Evolutionary conservation across 164 flowering plant genomes (phyloP).

Genomic region (Tetracentron sinense): DNA sequence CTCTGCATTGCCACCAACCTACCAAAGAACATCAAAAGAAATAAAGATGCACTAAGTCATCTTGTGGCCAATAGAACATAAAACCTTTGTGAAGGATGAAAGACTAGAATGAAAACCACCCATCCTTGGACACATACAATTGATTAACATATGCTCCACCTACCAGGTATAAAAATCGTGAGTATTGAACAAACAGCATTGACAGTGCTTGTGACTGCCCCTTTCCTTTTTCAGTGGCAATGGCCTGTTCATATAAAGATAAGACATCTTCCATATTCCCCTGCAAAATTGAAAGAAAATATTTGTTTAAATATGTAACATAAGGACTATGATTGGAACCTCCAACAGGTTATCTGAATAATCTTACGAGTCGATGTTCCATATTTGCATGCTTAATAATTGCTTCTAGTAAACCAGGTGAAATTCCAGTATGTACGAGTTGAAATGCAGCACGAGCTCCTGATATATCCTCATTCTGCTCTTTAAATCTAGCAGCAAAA

Average conservation of each 20-base stretch:
- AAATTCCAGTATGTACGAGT: conserved; percentile 76
- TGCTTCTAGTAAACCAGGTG: conserved; percentile 96
- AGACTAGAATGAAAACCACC: too few species aligned
- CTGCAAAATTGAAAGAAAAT: conserved; percentile 34
- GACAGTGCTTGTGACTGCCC: conserved; percentile 81
- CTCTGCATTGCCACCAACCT: conserved; percentile 79
- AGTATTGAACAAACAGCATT: conserved; percentile 78
- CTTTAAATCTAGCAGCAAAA: conserved; percentile 87
- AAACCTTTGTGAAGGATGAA: too few species aligned
- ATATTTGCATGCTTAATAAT: conserved; percentile 93
- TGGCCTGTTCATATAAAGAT: conserved; percentile 78
- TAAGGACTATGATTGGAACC: neutral
- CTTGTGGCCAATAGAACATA: neutral
- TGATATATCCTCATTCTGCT: conserved; percentile 69
- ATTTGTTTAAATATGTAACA: neutral
- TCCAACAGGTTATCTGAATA: neutral
- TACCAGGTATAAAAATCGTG: conserved; percentile 83
- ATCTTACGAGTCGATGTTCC: conserved; percentile 82
- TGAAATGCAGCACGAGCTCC: conserved; percentile 92
- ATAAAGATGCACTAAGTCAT: neutral
- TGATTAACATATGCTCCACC: conserved; percentile 15
- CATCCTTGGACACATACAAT: too few species aligned
- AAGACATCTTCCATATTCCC: conserved; percentile 83
- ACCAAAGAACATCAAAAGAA: neutral
- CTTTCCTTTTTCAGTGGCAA: conserved; percentile 91